Percentiles rank a stretch among this genome's conserved stretches.
phyloP scores from a whole-genome alignment of 1,284 basidiomycete species.

The Pseudozyma tsukubaensis region DNA sequence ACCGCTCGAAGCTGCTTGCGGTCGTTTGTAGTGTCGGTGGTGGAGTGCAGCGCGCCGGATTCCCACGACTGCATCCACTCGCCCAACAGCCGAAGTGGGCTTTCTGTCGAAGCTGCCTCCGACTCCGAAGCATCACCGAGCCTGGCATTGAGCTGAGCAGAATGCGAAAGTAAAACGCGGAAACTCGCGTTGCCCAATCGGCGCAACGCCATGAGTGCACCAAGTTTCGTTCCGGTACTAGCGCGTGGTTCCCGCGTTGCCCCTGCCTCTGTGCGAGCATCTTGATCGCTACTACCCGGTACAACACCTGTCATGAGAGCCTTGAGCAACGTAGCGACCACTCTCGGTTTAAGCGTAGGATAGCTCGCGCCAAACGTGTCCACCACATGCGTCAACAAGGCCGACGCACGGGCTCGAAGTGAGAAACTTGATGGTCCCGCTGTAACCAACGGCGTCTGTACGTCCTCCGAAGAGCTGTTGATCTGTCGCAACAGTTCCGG shows the following conservation, averaged over 20 bases:
- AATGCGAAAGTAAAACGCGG: conserved; percentile 51
- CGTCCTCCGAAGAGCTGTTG: conserved; percentile 15
- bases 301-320: conserved; percentile 76
- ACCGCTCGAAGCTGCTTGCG: conserved; percentile 16
- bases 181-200: conserved; percentile 60
- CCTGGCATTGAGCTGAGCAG: conserved; percentile 31
- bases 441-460: conserved; percentile 34
- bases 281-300: conserved; percentile 26
- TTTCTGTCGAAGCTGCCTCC: conserved; percentile 10
- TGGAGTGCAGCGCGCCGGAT: conserved; percentile 25
- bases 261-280: conserved; percentile 25
- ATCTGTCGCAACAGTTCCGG: conserved; percentile 31
- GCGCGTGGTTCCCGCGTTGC: conserved; percentile 32
- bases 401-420: conserved; percentile 70
- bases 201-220: conserved; percentile 62
- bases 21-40: neutral
- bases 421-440: conserved; percentile 37
- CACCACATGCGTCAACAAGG: conserved; percentile 82
- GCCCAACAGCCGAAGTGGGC: conserved; percentile 47
- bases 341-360: conserved; percentile 84
- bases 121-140: conserved; percentile 27
- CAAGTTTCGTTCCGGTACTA: conserved; percentile 60
- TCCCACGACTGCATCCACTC: conserved; percentile 53
- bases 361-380: conserved; percentile 75
- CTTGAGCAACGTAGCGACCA: conserved; percentile 90